phyloP scores from a whole-genome alignment of 2,329 filamentous ascomycete genomes.

The Fusarium nematophilum region DNA sequence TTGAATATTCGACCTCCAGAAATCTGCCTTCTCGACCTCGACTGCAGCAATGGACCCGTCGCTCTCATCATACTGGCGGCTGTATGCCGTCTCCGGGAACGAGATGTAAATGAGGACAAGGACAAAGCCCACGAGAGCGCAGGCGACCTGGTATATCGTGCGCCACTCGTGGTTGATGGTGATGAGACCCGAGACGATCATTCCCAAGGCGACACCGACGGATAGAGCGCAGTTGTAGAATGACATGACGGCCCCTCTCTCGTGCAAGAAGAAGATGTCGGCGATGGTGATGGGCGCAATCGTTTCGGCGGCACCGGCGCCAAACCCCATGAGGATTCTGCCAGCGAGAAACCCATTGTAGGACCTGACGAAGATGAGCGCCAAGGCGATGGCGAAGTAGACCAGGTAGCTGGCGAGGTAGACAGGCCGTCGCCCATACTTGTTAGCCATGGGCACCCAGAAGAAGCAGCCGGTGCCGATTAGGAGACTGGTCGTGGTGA shows the following conservation, averaged over 20 bases:
- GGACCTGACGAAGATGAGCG: slow-evolving; percentile 55
- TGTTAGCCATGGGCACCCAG: slow-evolving; percentile 59
- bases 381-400: slow-evolving; percentile 55
- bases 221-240: slow-evolving; percentile 56
- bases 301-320: slow-evolving; percentile 64
- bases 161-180: slow-evolving; percentile 61
- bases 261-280: slow-evolving; percentile 68
- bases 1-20: slow-evolving; percentile 25
- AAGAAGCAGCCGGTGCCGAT: slow-evolving; percentile 52
- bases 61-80: slow-evolving; percentile 40
- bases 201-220: slow-evolving; percentile 55
- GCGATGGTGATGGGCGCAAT: slow-evolving; percentile 63
- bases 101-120: slow-evolving; percentile 62
- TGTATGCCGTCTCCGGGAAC: slow-evolving; percentile 66
- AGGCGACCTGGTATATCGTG: slow-evolving; percentile 62
- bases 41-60: slow-evolving; percentile 6
- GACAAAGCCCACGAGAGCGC: slow-evolving; percentile 60
- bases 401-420: slow-evolving; percentile 58
- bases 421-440: slow-evolving; percentile 57
- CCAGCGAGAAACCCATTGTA: slow-evolving; percentile 58
- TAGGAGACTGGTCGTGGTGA: slow-evolving; percentile 61
- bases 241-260: slow-evolving; percentile 64
- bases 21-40: slow-evolving; percentile 19
- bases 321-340: slow-evolving; percentile 64
- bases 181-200: slow-evolving; percentile 60